A percentile compares a stretch with the other conserved stretches of the same genome.
Evolutionary conservation across 164 flowering plant genomes (phyloP).

Genomic region (Pachysandra terminalis): DNA sequence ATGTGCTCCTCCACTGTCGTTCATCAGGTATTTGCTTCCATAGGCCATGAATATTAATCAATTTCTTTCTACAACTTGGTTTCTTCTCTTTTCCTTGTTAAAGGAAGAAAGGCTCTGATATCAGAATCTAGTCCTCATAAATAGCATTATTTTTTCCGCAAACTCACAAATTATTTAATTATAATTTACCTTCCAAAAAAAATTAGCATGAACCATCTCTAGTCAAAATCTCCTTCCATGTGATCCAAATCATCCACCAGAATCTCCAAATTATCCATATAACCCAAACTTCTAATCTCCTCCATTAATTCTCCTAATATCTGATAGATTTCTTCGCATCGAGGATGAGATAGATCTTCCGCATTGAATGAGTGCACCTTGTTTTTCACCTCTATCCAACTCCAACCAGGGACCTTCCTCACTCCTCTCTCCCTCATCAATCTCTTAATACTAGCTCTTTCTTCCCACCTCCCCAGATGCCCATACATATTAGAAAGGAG

Average conservation of each 20-base stretch:
- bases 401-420: constrained; percentile 85
- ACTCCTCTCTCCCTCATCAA: constrained; percentile 77
- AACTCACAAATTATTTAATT: too few relatives aligned
- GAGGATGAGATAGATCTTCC: constrained; percentile 57
- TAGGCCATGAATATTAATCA: too few relatives aligned
- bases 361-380: constrained; percentile 73
- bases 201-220: neutral
- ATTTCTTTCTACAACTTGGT: neutral
- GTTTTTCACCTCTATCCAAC: constrained; percentile 77
- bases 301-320: constrained; percentile 31
- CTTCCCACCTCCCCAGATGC: constrained; percentile 61
- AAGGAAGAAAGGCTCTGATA: too few relatives aligned
- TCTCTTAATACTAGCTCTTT: constrained; percentile 59
- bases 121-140: too few relatives aligned
- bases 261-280: constrained; percentile 18
- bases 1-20: too few relatives aligned
- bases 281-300: constrained; percentile 40
- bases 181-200: too few relatives aligned
- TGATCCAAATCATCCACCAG: constrained; percentile 19
- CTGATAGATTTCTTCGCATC: constrained; percentile 42
- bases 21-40: too few relatives aligned
- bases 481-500: constrained; percentile 73
- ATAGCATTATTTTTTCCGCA: too few relatives aligned
- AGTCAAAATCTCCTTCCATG: constrained; percentile 5
- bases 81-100: too few relatives aligned